Conservation (phyloP, 2,329 filamentous ascomycete species). For the Fusarium acutatum region DNA sequence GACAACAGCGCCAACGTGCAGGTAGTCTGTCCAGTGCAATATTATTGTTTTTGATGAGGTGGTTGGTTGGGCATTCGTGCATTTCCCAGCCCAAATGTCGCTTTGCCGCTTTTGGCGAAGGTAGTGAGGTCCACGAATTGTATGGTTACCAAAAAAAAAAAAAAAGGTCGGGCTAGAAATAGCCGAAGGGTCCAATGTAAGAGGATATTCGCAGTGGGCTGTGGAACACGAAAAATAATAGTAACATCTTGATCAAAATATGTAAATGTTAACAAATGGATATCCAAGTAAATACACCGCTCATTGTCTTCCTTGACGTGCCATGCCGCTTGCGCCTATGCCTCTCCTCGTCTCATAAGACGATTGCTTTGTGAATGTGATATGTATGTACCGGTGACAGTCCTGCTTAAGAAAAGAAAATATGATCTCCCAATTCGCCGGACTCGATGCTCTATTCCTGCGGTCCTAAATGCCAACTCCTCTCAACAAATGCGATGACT, state of each 20-base stretch:
- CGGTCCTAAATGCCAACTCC: slow-evolving; percentile 11
- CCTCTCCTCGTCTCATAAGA: slow-evolving; percentile 15
- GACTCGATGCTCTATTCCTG: slow-evolving; percentile 8
- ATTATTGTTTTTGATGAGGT: slow-evolving; percentile 12
- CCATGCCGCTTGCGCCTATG: slow-evolving; percentile 28
- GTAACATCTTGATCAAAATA: slow-evolving; percentile 17
- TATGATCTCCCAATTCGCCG: slow-evolving; percentile 10
- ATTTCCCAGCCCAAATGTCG: slow-evolving; percentile 14
- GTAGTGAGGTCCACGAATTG: background rate
- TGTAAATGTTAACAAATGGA: slow-evolving; percentile 35
- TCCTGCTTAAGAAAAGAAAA: slow-evolving; percentile 1
- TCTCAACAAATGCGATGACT: slow-evolving; percentile 35
- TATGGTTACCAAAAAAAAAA: background rate
- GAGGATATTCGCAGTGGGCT: background rate
- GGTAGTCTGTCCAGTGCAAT: background rate
- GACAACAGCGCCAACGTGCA: slow-evolving; percentile 2
- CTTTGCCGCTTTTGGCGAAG: slow-evolving; percentile 23
- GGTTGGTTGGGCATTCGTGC: slow-evolving; percentile 39
- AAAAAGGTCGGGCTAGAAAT: background rate
- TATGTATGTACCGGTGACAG: slow-evolving; percentile 12
- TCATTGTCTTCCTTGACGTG: slow-evolving; percentile 16
- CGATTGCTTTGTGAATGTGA: slow-evolving; percentile 14
- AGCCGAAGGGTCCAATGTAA: background rate
- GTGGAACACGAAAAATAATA: background rate
- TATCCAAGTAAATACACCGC: slow-evolving; percentile 37